Conservation (phyloP, 164 flowering plant genomes). For the Liriodendron chinense region DNA sequence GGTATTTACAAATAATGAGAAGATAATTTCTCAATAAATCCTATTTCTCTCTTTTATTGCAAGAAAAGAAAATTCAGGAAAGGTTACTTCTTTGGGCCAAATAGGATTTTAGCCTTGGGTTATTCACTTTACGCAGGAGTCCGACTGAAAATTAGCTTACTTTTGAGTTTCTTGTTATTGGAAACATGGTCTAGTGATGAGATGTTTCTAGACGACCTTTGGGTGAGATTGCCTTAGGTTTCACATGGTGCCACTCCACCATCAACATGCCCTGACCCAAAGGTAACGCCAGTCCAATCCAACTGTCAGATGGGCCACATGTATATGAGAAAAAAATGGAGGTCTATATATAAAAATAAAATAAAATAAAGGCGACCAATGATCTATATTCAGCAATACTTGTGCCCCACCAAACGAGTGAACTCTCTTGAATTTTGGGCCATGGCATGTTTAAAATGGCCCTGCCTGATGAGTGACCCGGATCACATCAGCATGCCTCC, state of each 20-base stretch:
- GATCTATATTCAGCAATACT: no score
- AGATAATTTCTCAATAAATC: no score
- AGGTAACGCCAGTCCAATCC: no score
- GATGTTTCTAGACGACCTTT: neutral
- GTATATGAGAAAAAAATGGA: no score
- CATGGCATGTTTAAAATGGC: neutral
- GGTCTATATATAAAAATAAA: no score
- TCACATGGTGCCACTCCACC: no score
- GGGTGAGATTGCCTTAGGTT: neutral
- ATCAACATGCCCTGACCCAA: no score
- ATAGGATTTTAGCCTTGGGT: neutral
- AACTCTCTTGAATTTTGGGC: neutral
- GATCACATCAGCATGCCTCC: neutral
- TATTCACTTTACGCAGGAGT: neutral
- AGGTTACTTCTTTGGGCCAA: neutral
- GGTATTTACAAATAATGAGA: no score
- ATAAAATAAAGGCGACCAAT: no score
- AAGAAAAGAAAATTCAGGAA: neutral
- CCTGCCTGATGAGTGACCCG: no score
- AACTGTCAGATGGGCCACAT: no score
- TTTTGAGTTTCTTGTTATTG: neutral
- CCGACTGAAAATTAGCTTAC: neutral
- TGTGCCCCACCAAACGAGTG: neutral
- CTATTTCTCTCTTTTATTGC: no score
- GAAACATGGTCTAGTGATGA: neutral